Evolutionary conservation across 345 rosid genomes (phyloP).

Genomic region (Camelina laxa): DNA sequence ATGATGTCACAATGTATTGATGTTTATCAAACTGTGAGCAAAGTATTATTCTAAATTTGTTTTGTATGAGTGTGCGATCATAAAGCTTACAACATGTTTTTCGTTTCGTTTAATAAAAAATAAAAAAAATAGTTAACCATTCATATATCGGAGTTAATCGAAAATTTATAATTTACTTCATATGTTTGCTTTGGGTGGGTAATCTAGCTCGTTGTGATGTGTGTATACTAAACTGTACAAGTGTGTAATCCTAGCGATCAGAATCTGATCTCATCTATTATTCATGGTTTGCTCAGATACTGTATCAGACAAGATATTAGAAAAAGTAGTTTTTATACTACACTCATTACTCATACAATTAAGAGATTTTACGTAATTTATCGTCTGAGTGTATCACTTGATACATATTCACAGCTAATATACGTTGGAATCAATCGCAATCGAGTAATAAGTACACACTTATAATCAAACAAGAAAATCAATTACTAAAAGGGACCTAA

Average conservation of each 20-base stretch:
- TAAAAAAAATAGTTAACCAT: no score
- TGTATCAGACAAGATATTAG: background rate
- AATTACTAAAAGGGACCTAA: background rate
- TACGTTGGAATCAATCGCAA: background rate
- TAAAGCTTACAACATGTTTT: background rate
- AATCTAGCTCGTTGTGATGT: no score
- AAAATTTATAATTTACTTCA: no score
- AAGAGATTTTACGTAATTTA: background rate
- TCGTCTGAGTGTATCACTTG: background rate
- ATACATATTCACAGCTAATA: background rate
- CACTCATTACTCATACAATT: background rate
- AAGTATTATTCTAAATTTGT: background rate
- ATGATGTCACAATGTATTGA: conserved; percentile 3
- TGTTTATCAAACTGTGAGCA: background rate
- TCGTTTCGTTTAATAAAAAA: background rate
- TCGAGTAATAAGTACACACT: conserved; percentile 2
- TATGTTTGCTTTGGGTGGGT: no score
- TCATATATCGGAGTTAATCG: no score
- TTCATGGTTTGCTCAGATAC: no score
- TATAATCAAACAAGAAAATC: conserved; percentile 6
- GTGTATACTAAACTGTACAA: no score
- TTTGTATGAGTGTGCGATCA: background rate
- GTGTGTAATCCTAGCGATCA: no score
- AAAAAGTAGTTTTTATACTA: background rate
- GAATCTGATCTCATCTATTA: no score